Base-by-base conservation (phyloP, 1,284 basidiomycete species). In the Albatrellus sp. region DNA sequence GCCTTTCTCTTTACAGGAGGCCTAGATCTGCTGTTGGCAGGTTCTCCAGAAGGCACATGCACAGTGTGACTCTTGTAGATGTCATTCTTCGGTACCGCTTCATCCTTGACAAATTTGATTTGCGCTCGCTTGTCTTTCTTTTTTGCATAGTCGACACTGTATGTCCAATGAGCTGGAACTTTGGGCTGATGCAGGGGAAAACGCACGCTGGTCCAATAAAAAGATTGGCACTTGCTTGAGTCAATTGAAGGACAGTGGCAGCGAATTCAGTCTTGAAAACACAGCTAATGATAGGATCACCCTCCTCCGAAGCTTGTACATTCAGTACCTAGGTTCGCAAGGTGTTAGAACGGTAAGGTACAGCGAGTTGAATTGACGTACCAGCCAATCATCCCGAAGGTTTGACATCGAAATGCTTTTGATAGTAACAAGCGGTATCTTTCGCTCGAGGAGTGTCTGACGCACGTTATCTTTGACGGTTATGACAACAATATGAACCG, bases 211-310 rank as follows among this genome's bases (percentile, higher is more conserved):
- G 82, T 0, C 74, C 77, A 52, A 94, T 78, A 38, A 77, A 63
- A 31, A 98, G 68, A 48, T 68, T 80, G 48, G 92, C 73, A 48
- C 77, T 81, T 2, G 80, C 89, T 55, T 82, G 80, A 1, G 90
- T 90, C 47, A 89, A 64, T 52, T 85, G 84, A 48, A 93, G 67
- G 37, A 99, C 72, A 54, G 86, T 82, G 10, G 90, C 77, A 8
- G 82, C 72, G 43, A 99, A 70, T 61, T 99, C 96, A 0, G 96
- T 98, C 77, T 99, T 99, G 77, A 98, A 94, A 53, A 80, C 72
- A 55, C 89, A 92, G 50, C 80, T 86, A 56, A 98, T 73, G 41
- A 98, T 71, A 0, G 94, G 92, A 59, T 99, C 96, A n/a, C 91
- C 92, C 60, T 98, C 94, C 62, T 94, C 91, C 0, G 79, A 75